phyloP scores from a whole-genome alignment of 2,329 filamentous ascomycete genomes.

The Lecanoromycetidae sp. region DNA sequence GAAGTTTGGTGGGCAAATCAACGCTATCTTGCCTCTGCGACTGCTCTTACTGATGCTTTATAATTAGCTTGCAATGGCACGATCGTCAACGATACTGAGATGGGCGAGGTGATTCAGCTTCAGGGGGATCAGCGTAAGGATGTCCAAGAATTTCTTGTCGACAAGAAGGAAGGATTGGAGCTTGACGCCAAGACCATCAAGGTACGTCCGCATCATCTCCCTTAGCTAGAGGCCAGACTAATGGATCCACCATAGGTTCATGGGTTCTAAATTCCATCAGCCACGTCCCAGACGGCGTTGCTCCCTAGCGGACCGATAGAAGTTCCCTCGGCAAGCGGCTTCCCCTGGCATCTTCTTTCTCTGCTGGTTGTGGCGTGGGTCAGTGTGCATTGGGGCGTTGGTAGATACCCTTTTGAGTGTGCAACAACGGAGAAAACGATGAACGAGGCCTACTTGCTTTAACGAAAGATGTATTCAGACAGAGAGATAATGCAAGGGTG shows the following conservation, averaged over 20 bases:
- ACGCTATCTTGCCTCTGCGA: neutral
- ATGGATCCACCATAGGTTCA: conserved; percentile 31
- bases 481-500: neutral
- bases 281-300: neutral
- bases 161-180: conserved; percentile 89
- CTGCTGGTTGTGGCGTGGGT: conserved; percentile 4
- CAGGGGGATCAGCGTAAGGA: conserved; percentile 99
- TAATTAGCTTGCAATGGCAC: conserved; percentile 93
- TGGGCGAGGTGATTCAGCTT: conserved; percentile 99
- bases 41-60: conserved; percentile 19
- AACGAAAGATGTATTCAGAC: neutral
- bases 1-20: conserved; percentile 83
- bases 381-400: conserved; percentile 15
- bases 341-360: conserved; percentile 11
- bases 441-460: neutral
- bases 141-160: conserved; percentile 91
- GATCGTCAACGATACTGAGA: conserved; percentile 88
- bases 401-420: conserved; percentile 16
- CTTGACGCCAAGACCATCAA: conserved; percentile 96
- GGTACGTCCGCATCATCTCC: conserved; percentile 36
- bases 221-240: neutral
- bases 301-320: conserved; percentile 10
- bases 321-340: conserved; percentile 14
- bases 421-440: neutral
- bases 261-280: conserved; percentile 34